These are phyloP conservation scores for Chiua sp. DNA, from an alignment of 1,284 basidiomycete species.

Conservation along the genomic window DNA sequence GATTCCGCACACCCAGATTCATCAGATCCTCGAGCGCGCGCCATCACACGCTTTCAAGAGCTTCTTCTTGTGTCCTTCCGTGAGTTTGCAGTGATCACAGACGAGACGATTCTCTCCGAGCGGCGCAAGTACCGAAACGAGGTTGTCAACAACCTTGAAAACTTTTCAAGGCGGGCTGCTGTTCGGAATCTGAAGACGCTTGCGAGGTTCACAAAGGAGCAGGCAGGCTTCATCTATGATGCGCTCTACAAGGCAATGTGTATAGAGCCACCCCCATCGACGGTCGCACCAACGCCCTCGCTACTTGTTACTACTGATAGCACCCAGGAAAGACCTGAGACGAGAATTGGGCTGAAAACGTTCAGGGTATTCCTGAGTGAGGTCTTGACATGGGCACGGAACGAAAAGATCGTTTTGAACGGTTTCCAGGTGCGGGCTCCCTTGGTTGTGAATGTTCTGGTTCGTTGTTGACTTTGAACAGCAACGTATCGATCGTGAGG, in stretches of 20 bases:
- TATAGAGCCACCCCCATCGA: slow-evolving; percentile 68
- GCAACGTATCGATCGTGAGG: slow-evolving; percentile 80
- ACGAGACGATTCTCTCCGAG: slow-evolving; percentile 94
- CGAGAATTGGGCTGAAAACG: slow-evolving; percentile 85
- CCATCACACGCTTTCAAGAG: slow-evolving; percentile 98
- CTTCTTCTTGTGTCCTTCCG: slow-evolving; percentile 95
- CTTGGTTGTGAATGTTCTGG: slow-evolving; percentile 2
- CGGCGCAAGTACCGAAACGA: slow-evolving; percentile 89
- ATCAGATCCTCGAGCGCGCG: slow-evolving; percentile 86
- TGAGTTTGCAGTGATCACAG: slow-evolving; percentile 96
- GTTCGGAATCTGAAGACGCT: slow-evolving; percentile 88
- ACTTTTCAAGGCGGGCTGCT: slow-evolving; percentile 94
- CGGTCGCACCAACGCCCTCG: slow-evolving; percentile 50
- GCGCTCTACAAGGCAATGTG: slow-evolving; percentile 90
- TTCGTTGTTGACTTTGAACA: slow-evolving; percentile 37
- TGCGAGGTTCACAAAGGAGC: slow-evolving; percentile 87
- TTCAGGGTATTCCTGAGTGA: slow-evolving; percentile 94
- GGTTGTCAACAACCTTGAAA: slow-evolving; percentile 94
- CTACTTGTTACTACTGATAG: slow-evolving; percentile 61
- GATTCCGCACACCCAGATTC: slow-evolving; percentile 95
- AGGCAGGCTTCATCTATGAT: slow-evolving; percentile 91
- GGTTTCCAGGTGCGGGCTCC: slow-evolving; percentile 76
- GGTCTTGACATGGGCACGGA: slow-evolving; percentile 94
- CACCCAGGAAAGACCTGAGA: slow-evolving; percentile 83
- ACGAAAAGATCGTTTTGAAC: slow-evolving; percentile 93